A percentile compares a stretch with the other conserved stretches of the same genome.
phyloP scores from a whole-genome alignment of 148 eudicot genomes.

The Camellia japonica region DNA sequence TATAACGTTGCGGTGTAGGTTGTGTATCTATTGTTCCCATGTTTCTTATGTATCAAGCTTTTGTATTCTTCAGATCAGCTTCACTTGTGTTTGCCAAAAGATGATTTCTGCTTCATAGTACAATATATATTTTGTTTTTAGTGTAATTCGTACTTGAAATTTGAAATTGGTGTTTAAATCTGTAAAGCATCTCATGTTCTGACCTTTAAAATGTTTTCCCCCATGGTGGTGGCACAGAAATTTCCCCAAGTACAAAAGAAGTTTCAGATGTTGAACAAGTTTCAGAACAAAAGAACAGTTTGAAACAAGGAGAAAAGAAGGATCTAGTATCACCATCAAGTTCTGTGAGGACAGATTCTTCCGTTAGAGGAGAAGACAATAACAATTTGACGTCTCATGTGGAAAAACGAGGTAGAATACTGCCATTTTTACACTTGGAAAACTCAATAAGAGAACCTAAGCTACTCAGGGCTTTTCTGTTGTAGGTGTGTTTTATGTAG shows the following conservation, averaged over 20 bases:
- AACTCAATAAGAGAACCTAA: background rate
- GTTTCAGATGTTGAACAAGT: background rate
- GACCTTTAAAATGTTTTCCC: background rate
- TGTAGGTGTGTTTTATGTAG: background rate
- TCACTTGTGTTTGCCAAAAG: too few relatives aligned
- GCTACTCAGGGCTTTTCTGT: background rate
- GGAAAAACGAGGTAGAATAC: slow-evolving; percentile 26
- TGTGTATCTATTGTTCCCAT: too few relatives aligned
- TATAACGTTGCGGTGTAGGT: too few relatives aligned
- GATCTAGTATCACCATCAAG: slow-evolving; percentile 7
- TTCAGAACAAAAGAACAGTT: slow-evolving; percentile 5
- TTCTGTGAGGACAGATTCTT: slow-evolving; percentile 8
- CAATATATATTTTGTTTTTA: background rate
- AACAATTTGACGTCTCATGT: slow-evolving; percentile 17
- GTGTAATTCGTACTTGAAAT: background rate
- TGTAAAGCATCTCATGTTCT: background rate
- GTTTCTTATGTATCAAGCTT: too few relatives aligned
- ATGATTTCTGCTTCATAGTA: too few relatives aligned
- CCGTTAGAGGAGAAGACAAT: slow-evolving; percentile 6
- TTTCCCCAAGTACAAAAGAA: background rate
- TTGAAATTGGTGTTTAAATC: background rate
- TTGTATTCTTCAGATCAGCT: too few relatives aligned
- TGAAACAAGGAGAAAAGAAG: background rate
- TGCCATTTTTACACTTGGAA: background rate
- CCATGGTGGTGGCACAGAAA: slow-evolving; percentile 8